phyloP scores from a whole-genome alignment of 1,139 yeast genomes.

The Kluyveromyces sp. region DNA sequence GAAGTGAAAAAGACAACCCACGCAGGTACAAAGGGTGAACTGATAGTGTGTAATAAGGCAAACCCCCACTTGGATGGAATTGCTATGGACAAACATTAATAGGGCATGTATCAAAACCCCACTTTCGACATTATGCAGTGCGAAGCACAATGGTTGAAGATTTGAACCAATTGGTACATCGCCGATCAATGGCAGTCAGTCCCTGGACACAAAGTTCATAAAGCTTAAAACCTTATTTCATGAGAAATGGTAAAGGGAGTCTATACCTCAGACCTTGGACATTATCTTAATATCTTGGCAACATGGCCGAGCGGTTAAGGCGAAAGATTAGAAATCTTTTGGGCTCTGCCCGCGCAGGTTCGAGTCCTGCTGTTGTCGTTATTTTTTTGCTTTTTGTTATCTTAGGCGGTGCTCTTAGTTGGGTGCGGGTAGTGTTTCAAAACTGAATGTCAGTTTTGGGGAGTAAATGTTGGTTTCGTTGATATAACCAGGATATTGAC shows the following conservation, averaged over 20 bases:
- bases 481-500: no score
- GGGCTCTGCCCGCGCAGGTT: slow-evolving; percentile 32
- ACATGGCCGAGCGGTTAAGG: slow-evolving; percentile 31
- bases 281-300: slow-evolving; percentile 14
- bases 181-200: no score
- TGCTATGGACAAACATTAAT: not conserved
- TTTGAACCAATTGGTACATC: no score
- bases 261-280: no score
- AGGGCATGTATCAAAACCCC: not conserved
- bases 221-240: no score
- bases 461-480: no score
- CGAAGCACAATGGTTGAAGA: not conserved
- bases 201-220: no score
- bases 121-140: not conserved
- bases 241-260: no score
- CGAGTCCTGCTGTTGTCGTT: slow-evolving; percentile 30
- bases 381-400: slow-evolving; percentile 7
- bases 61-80: not conserved
- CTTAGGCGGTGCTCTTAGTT: no score
- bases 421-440: no score
- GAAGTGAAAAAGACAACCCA: not conserved
- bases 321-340: slow-evolving; percentile 30
- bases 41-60: no score
- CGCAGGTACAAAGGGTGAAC: not conserved
- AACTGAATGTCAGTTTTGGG: no score